phyloP scores from a whole-genome alignment of 1,139 yeast species.

The Scheffersomyces illinoinensis region DNA sequence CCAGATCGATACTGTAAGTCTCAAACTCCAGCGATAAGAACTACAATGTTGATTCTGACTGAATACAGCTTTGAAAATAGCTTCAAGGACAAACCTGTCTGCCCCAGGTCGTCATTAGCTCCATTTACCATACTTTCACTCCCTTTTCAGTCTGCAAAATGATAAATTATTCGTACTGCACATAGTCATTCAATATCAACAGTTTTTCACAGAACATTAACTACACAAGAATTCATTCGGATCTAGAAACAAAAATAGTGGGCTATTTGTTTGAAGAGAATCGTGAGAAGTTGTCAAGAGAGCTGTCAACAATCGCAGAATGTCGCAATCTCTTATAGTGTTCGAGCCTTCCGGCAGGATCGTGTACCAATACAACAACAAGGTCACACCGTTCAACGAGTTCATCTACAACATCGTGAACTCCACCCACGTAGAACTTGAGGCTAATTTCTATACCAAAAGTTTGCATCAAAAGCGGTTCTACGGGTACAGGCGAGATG shows the following conservation, averaged over 20 bases:
- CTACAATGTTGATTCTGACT: background rate
- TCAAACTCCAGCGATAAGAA: background rate
- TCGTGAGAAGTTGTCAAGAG: background rate
- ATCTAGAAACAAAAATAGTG: background rate
- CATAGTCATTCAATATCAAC: background rate
- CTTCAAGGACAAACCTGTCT: background rate
- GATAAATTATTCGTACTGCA: background rate
- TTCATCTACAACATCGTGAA: constrained; percentile 39
- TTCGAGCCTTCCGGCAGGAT: constrained; percentile 41
- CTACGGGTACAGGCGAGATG: constrained; percentile 31
- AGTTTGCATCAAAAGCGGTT: constrained; percentile 37
- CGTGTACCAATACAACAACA: constrained; percentile 38
- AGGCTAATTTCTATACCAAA: constrained; percentile 35
- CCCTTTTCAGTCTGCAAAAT: background rate
- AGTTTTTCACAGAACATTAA: background rate
- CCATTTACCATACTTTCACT: background rate
- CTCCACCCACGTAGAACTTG: constrained; percentile 35
- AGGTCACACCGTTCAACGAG: constrained; percentile 44
- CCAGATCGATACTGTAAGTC: background rate
- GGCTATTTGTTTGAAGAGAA: background rate
- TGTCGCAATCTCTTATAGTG: constrained; percentile 34
- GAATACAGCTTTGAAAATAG: background rate
- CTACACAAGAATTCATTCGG: background rate
- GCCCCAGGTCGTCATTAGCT: background rate
- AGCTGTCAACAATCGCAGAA: constrained; percentile 3